phyloP scores from a whole-genome alignment of 371 early-diverging fungal genomes.

The Haplosporangium sp. region DNA sequence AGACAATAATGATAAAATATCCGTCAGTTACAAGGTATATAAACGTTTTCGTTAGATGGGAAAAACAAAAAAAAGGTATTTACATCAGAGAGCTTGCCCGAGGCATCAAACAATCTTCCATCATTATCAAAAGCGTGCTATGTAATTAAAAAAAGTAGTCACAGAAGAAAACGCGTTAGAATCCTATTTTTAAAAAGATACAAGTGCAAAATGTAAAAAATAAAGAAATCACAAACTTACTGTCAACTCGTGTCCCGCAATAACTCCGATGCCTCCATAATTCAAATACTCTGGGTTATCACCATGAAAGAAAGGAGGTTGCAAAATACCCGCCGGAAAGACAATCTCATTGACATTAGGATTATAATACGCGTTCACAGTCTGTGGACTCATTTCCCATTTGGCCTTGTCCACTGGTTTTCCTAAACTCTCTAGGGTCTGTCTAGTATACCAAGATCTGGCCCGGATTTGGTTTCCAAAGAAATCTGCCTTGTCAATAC shows the following conservation, averaged over 20 bases:
- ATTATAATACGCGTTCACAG: conserved; percentile 74
- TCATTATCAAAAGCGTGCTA: conserved; percentile 61
- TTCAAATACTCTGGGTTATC: conserved; percentile 66
- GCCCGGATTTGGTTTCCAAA: conserved; percentile 62
- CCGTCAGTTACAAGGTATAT: neutral
- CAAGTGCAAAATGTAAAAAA: neutral
- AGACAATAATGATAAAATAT: too few relatives aligned
- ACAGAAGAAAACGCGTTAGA: neutral
- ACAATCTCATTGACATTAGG: conserved; percentile 71
- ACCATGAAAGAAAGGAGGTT: conserved; percentile 63
- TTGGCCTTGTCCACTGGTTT: conserved; percentile 61
- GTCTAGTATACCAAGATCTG: conserved; percentile 40
- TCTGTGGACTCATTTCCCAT: conserved; percentile 72
- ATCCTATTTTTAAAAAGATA: neutral
- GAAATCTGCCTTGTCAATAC: conserved; percentile 52
- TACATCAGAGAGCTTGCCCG: conserved; percentile 58
- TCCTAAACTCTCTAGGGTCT: conserved; percentile 40
- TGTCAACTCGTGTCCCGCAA: conserved; percentile 74
- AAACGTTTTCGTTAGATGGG: neutral
- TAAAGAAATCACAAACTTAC: conserved; percentile 38
- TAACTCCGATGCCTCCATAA: conserved; percentile 71
- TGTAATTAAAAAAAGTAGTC: neutral
- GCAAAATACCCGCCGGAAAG: conserved; percentile 75
- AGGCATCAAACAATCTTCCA: conserved; percentile 68
- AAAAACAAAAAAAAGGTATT: neutral